Percentiles rank a stretch among this genome's conserved stretches.
phyloP scores from a whole-genome alignment of 345 rosid species.

The Eucalyptus rudis region DNA sequence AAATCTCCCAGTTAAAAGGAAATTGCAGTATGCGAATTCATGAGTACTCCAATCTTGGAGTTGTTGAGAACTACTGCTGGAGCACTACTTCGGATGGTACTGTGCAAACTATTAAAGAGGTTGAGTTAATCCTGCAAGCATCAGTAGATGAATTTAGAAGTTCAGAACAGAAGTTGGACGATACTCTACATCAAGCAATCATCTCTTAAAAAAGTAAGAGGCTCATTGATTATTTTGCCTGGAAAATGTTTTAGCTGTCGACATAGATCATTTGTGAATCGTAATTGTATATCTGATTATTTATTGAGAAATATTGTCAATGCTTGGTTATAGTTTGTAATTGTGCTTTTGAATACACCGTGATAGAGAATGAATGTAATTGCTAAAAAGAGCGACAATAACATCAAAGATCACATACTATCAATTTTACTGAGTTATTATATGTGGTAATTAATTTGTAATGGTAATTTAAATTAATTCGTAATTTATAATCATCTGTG shows the following conservation, averaged over 20 bases:
- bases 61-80: background rate
- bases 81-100: background rate
- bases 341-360: background rate
- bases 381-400: background rate
- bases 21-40: background rate
- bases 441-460: background rate
- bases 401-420: background rate
- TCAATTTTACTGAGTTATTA: background rate
- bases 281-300: background rate
- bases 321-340: background rate
- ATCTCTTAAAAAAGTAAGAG: background rate
- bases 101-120: background rate
- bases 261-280: background rate
- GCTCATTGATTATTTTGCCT: too few relatives aligned
- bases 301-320: background rate
- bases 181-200: background rate
- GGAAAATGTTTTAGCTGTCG: too few relatives aligned
- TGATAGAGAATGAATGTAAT: background rate
- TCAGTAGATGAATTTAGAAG: background rate
- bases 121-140: background rate
- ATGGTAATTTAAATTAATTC: background rate
- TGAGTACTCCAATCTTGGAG: background rate
- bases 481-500: background rate
- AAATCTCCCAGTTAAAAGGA: background rate
- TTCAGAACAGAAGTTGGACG: background rate